Base-by-base conservation (phyloP, 2,329 filamentous ascomycete genomes). In the Fusarium sp. region DNA sequence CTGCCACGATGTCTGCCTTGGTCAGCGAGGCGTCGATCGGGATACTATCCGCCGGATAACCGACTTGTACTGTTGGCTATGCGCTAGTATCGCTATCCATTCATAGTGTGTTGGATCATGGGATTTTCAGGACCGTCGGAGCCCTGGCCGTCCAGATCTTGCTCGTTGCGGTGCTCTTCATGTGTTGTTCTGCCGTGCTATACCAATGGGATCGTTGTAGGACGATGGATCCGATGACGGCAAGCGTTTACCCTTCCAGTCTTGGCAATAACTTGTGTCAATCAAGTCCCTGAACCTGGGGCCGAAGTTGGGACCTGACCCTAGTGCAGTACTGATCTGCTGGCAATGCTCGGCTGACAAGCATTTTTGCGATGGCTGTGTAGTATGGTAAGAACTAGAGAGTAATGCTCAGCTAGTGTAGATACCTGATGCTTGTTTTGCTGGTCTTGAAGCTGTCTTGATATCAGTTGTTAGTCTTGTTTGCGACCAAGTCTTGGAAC, bases 301-400 rank as follows among this genome's bases (percentile, higher is more conserved):
- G 29, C 36, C 22, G 39, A 61, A 59, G 39, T 39, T 61, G 56
- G 61, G 49, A 59, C 62, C 62, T 66, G 62, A 46, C 44, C 39
- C 52, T 65, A 44, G 52, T 38, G 38, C 49, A 55, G 41, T 60
- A 56, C 34, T 62, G 61, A 63, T 65, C 61, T 58, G 57, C 55
- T 65, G 57, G 61, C 49, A 47, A 62, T 62, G 61, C 52, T 65
- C 57, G 36, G 62, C 61, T 65, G 62, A 65, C 62, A 65, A 63
- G 61, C 58, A 58, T 48, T 42, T 50, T 29, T 12, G 43, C 41
- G 39, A 61, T 65, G 61, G 62, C 61, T 63, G 57, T 64, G 57
- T 57, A 50, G 38, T 58, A 31, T 29, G 40, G 31, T 32, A 32
- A 32, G 31, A 9, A 22, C 19, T n/a, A 22, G 26, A 9, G 22